A percentile compares a stretch with the other conserved stretches of the same genome.
Evolutionary conservation across 2,329 filamentous ascomycete species (phyloP).

Genomic region (Cytospora piceae): DNA sequence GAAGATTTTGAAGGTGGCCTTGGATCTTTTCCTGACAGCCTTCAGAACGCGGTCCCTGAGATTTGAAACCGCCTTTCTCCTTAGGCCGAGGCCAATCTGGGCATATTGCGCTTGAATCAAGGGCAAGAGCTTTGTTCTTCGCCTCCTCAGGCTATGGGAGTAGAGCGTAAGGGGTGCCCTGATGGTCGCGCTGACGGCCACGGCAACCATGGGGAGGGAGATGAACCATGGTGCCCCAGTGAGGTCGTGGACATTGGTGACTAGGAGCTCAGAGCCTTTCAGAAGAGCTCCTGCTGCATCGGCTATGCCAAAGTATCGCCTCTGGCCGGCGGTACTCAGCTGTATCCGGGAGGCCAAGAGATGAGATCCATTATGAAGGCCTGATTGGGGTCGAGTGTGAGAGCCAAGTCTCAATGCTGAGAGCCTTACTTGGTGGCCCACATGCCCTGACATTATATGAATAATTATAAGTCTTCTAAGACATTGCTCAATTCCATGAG

Average conservation of each 20-base stretch:
- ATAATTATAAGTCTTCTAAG: not conserved
- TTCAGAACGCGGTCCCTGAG: constrained; percentile 36
- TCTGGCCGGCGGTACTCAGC: constrained; percentile 17
- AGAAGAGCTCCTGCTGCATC: constrained; percentile 40
- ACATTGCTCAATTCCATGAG: not conserved
- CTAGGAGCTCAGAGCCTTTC: constrained; percentile 46
- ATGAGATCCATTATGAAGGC: constrained; percentile 17
- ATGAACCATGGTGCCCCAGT: constrained; percentile 57
- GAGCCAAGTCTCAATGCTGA: constrained; percentile 23
- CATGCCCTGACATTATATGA: constrained; percentile 27
- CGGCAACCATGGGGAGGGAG: constrained; percentile 55
- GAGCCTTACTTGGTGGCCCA: constrained; percentile 25
- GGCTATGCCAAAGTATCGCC: constrained; percentile 40
- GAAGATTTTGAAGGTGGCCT: constrained; percentile 22
- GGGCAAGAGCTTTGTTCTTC: constrained; percentile 37
- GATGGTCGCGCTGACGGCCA: constrained; percentile 49
- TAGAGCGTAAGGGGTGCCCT: constrained; percentile 54
- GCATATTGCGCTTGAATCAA: constrained; percentile 43
- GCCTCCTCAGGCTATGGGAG: constrained; percentile 37
- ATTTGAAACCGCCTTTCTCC: constrained; percentile 29
- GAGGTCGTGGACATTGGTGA: constrained; percentile 48
- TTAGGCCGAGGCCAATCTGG: constrained; percentile 32
- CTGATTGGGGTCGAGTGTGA: not conserved
- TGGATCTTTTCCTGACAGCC: constrained; percentile 34
- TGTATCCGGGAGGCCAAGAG: not conserved